Percentiles rank a stretch among this genome's conserved stretches.
phyloP scores from a whole-genome alignment of 495 filamentous ascomycete species.

The Aspergillus carlsbadensis region DNA sequence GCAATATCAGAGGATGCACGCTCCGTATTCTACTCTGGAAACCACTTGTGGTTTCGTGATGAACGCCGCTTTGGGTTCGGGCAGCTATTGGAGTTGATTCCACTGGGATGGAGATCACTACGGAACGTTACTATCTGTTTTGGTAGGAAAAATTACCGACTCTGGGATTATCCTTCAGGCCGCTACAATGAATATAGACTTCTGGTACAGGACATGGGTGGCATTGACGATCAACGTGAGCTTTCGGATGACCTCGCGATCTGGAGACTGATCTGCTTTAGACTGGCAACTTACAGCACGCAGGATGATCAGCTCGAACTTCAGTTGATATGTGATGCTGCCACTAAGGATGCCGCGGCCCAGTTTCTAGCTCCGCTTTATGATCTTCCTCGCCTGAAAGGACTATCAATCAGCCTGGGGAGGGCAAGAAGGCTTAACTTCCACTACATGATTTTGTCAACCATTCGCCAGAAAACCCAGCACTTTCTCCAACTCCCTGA shows the following conservation, averaged over 20 bases:
- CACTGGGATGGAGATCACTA: conserved; percentile 5
- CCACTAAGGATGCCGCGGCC: neutral
- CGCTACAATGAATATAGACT: too few relatives aligned
- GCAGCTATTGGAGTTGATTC: neutral
- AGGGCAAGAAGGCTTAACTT: neutral
- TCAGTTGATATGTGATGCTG: conserved; percentile 4
- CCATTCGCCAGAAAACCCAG: neutral
- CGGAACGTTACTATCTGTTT: neutral
- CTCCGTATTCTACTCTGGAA: neutral
- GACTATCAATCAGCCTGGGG: neutral
- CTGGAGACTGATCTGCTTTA: neutral
- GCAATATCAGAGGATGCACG: conserved; percentile 8
- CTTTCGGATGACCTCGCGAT: neutral
- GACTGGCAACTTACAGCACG: neutral
- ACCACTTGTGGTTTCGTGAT: neutral
- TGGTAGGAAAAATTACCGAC: neutral
- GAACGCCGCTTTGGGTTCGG: neutral
- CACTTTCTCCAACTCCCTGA: neutral
- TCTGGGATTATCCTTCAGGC: too few relatives aligned
- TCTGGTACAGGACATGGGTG: neutral
- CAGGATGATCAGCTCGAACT: conserved; percentile 4
- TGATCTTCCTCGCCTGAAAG: conserved; percentile 4
- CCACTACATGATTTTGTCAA: conserved; percentile 3
- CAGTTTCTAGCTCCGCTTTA: neutral
- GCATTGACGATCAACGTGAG: neutral